Conservation (phyloP, 164 flowering plant genomes). For the Umbilicus rupestris region DNA sequence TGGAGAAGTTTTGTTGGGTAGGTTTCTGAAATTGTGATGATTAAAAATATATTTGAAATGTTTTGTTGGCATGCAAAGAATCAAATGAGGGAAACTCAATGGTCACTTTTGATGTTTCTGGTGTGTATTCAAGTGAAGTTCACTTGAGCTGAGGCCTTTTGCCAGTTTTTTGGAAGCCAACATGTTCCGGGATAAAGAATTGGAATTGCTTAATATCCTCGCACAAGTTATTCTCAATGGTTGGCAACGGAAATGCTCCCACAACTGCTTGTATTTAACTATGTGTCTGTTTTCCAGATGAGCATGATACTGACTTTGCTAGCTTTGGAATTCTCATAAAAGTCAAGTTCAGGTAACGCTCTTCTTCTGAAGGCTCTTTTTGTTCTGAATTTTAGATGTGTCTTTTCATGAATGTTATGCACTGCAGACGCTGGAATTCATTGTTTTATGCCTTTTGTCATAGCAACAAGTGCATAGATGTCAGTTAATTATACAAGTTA, state of each 20-base stretch:
- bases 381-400: background rate
- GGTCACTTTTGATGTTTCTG: too few relatives aligned
- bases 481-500: background rate
- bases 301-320: constrained; percentile 73
- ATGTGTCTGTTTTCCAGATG: constrained; percentile 39
- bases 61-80: background rate
- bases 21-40: background rate
- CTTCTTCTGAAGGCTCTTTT: background rate
- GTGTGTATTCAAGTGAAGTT: background rate
- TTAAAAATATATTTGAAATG: background rate
- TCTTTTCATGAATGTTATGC: background rate
- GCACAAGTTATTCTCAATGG: background rate
- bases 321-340: constrained; percentile 84
- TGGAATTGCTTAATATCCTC: background rate
- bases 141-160: background rate
- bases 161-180: background rate
- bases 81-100: too few relatives aligned
- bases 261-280: background rate
- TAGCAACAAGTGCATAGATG: background rate
- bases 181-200: background rate
- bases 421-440: too few relatives aligned
- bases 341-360: constrained; percentile 85
- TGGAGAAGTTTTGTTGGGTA: constrained; percentile 89
- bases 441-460: too few relatives aligned
- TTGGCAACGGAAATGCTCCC: background rate